Conservation (phyloP, 2,329 filamentous ascomycete genomes). For the Nothophoma quercina region DNA sequence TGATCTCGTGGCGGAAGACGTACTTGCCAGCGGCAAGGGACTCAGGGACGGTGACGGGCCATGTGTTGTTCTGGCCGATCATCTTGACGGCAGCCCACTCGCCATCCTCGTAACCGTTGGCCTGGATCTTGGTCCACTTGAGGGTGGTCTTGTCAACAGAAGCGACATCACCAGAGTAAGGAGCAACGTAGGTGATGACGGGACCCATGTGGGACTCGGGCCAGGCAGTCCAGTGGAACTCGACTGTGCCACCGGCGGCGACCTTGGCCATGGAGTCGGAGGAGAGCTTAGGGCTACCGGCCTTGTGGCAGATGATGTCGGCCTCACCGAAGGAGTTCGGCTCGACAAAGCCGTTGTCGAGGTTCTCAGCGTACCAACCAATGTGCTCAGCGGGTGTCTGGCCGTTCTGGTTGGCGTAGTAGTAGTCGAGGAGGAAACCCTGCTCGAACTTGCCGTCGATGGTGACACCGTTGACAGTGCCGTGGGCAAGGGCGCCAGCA, state of each 20-base stretch:
- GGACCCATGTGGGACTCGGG: conserved; percentile 50
- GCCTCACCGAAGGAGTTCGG: conserved; percentile 36
- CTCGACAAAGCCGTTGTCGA: conserved; percentile 48
- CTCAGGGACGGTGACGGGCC: conserved; percentile 55
- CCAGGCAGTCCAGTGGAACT: conserved; percentile 60
- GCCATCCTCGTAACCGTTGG: conserved; percentile 38
- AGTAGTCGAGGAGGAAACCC: conserved; percentile 54
- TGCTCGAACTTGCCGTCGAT: conserved; percentile 57
- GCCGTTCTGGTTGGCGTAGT: conserved; percentile 44
- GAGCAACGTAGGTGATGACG: conserved; percentile 50
- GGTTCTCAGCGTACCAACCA: conserved; percentile 55
- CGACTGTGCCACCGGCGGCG: conserved; percentile 65
- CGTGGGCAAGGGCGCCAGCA: conserved; percentile 56
- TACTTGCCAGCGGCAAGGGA: conserved; percentile 59
- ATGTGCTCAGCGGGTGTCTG: conserved; percentile 41
- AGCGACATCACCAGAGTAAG: conserved; percentile 40
- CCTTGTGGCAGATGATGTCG: conserved; percentile 68
- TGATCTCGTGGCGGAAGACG: conserved; percentile 64
- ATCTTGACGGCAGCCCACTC: conserved; percentile 50
- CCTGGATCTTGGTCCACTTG: conserved; percentile 51
- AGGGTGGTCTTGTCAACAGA: conserved; percentile 46
- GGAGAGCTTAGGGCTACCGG: conserved; percentile 54
- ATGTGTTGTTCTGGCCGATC: conserved; percentile 59
- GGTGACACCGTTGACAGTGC: conserved; percentile 54
- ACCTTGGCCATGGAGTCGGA: conserved; percentile 60